These are phyloP conservation scores for Lolium multiflorum DNA, from an alignment of 176 grass and related monocot genomes.

Conservation along the genomic window DNA sequence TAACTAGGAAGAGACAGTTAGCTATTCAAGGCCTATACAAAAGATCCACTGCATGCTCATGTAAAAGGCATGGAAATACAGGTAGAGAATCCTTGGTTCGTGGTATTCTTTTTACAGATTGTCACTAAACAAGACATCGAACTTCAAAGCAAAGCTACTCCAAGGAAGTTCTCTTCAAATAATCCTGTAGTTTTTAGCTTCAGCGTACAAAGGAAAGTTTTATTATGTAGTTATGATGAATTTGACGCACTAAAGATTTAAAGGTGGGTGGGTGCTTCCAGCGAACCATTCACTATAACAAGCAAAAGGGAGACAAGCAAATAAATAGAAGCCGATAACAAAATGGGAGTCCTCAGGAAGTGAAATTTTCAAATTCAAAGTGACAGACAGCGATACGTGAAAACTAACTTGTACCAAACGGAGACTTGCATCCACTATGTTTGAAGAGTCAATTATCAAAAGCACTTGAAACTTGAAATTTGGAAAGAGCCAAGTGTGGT, in stretches of 20 bases:
- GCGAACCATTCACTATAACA: conserved; percentile 15
- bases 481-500: too few species aligned
- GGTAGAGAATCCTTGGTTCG: background rate
- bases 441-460: conserved; percentile 10
- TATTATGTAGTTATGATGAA: background rate
- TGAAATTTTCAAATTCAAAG: background rate
- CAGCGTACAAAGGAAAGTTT: background rate
- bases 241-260: background rate
- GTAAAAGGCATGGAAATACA: background rate
- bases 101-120: background rate
- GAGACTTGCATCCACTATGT: background rate
- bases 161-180: conserved; percentile 20
- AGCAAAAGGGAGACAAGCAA: background rate
- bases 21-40: conserved; percentile 8
- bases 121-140: background rate
- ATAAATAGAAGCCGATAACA: background rate
- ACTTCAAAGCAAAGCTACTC: background rate
- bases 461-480: background rate
- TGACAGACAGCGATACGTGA: background rate
- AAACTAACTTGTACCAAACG: conserved; percentile 29
- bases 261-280: too few species aligned
- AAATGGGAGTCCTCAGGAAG: background rate
- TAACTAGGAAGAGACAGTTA: conserved; percentile 16
- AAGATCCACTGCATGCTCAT: background rate
- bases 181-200: background rate